A percentile compares a stretch with the other conserved stretches of the same genome.
phyloP scores from a whole-genome alignment of 345 rosid species.

The Limnanthes douglasii region DNA sequence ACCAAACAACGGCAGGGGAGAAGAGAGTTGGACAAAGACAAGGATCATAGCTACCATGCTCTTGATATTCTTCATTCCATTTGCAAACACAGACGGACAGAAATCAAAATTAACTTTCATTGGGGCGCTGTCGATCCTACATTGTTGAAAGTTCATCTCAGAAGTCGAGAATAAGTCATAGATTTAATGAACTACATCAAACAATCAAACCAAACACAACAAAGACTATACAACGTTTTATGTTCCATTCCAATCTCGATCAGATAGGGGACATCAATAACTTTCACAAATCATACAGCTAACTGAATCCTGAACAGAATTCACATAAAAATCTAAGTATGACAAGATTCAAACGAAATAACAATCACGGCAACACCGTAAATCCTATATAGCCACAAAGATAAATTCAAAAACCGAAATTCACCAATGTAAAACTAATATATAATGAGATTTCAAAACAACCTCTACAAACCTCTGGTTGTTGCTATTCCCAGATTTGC shows the following conservation, averaged over 20 bases:
- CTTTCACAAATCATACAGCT: too few species aligned
- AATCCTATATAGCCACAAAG: not conserved
- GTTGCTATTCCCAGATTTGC: slow-evolving; percentile 14
- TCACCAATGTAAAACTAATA: not conserved
- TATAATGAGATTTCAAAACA: slow-evolving; percentile 3
- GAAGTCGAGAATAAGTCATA: slow-evolving; percentile 8
- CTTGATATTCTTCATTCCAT: slow-evolving; percentile 22
- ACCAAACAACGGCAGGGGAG: slow-evolving; percentile 44
- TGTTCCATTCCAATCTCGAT: not conserved
- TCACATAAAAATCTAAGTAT: not conserved
- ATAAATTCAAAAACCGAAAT: not conserved
- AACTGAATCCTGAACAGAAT: not conserved
- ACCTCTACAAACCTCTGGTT: too few species aligned
- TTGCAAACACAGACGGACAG: slow-evolving; percentile 13
- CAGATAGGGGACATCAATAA: too few species aligned
- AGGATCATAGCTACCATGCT: slow-evolving; percentile 28
- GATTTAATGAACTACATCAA: not conserved
- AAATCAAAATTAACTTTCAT: slow-evolving; percentile 13
- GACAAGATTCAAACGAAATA: too few species aligned
- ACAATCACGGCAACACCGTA: not conserved
- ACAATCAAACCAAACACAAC: not conserved
- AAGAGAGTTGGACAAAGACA: slow-evolving; percentile 41
- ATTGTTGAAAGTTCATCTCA: slow-evolving; percentile 26
- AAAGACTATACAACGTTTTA: not conserved
- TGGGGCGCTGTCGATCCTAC: slow-evolving; percentile 29